Evolutionary conservation across 139 green algal genomes (phyloP).

Genomic region (Tetraselmis striata): DNA sequence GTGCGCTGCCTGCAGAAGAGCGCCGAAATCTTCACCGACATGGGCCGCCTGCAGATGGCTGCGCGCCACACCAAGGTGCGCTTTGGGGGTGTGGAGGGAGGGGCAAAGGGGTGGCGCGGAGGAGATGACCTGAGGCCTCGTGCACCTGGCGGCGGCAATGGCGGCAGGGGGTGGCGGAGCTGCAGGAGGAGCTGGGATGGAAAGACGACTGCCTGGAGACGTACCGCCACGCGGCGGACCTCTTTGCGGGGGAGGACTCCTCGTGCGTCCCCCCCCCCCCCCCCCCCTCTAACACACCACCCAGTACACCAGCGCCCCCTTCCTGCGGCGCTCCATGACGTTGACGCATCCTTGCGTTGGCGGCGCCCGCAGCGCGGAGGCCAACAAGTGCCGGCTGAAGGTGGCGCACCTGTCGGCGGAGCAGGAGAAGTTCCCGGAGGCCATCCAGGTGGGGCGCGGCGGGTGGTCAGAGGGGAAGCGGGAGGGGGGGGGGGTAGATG

Average conservation of each 20-base stretch:
- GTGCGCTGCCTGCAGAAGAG: slow-evolving; percentile 55
- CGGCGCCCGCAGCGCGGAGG: slow-evolving; percentile 44
- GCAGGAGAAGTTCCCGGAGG: slow-evolving; percentile 25
- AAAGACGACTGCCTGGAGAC: slow-evolving; percentile 70
- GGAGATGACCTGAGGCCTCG: slow-evolving; percentile 38
- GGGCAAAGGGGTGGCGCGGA: slow-evolving; percentile 14
- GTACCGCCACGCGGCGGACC: slow-evolving; percentile 77
- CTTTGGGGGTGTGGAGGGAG: slow-evolving; percentile 21
- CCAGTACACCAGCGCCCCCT: too few relatives aligned
- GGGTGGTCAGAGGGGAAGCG: too few relatives aligned
- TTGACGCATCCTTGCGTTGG: too few relatives aligned
- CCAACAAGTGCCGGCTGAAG: slow-evolving; percentile 76
- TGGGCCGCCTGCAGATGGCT: slow-evolving; percentile 89
- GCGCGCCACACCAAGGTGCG: slow-evolving; percentile 61
- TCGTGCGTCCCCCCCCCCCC: neutral
- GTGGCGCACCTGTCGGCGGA: slow-evolving; percentile 30
- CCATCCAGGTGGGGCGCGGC: too few relatives aligned
- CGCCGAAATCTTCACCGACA: slow-evolving; percentile 84
- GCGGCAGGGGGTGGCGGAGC: slow-evolving; percentile 74
- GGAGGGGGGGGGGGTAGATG: too few relatives aligned
- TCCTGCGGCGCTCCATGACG: too few relatives aligned
- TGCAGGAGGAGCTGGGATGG: slow-evolving; percentile 68
- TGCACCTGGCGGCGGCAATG: slow-evolving; percentile 87
- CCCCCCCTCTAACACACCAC: too few relatives aligned
- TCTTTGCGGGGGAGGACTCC: slow-evolving; percentile 76